phyloP scores from a whole-genome alignment of 2,329 filamentous ascomycete genomes.

The Beauveria bassiana region DNA sequence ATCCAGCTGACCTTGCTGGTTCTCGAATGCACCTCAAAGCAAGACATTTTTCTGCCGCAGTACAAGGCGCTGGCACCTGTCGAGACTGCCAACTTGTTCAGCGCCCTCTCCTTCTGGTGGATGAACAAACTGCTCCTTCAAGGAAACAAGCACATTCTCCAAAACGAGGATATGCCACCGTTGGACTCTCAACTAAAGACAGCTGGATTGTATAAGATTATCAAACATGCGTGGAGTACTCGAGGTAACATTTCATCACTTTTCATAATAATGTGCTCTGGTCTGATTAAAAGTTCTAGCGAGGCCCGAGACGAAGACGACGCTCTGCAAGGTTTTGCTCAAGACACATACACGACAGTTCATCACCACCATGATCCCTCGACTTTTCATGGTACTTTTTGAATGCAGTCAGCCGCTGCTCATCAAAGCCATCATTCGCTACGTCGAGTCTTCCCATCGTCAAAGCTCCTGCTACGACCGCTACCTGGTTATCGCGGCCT shows the following conservation, averaged over 20 bases:
- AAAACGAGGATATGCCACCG: conserved; percentile 2
- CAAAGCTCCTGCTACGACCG: conserved; percentile 21
- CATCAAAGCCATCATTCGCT: conserved; percentile 30
- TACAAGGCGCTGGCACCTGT: background rate
- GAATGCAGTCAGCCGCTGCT: conserved; percentile 33
- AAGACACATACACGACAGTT: background rate
- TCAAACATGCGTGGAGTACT: background rate
- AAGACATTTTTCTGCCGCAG: background rate
- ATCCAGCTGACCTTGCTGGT: background rate
- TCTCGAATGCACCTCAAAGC: conserved; percentile 5
- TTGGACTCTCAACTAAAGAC: background rate
- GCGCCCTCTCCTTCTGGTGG: conserved; percentile 7
- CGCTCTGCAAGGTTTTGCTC: background rate
- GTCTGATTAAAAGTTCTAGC: background rate
- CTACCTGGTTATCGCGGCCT: conserved; percentile 25
- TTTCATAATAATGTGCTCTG: background rate
- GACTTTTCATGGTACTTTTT: conserved; percentile 31
- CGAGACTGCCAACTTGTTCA: conserved; percentile 2
- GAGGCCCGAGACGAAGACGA: background rate
- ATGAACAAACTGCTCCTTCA: background rate
- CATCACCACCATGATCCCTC: conserved; percentile 24
- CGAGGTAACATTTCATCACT: background rate
- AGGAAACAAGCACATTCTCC: conserved; percentile 5
- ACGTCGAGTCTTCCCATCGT: conserved; percentile 27
- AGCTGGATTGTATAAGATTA: background rate